A percentile compares a stretch with the other conserved stretches of the same genome.
Conservation (phyloP, 768 basidiomycete species). For the Pleurotus platypus region DNA sequence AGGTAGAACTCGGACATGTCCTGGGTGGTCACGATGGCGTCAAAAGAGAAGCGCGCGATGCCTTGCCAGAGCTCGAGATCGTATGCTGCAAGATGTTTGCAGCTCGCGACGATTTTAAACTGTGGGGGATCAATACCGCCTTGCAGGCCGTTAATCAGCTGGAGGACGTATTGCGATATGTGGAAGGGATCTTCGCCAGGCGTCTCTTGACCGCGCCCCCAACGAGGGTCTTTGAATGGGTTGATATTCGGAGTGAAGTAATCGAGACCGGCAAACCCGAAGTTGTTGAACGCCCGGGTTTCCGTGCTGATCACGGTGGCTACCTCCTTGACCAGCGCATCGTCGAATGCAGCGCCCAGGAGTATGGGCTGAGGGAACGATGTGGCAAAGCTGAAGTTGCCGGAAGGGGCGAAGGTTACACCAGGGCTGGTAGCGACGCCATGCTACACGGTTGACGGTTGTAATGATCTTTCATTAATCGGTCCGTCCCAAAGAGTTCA, state of each 20-base stretch:
- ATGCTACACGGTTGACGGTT: constrained; percentile 31
- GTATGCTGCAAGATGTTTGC: constrained; percentile 61
- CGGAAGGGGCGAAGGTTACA: constrained; percentile 43
- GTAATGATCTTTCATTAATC: not conserved
- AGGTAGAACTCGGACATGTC: constrained; percentile 56
- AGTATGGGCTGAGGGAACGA: constrained; percentile 57
- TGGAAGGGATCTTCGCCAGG: constrained; percentile 60
- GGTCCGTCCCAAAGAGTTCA: not conserved
- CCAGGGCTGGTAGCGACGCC: constrained; percentile 53
- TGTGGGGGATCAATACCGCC: constrained; percentile 54
- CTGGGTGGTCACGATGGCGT: constrained; percentile 50
- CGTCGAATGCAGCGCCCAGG: constrained; percentile 54
- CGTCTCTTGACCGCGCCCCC: constrained; percentile 62
- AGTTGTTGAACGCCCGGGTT: constrained; percentile 56
- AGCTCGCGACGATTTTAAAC: constrained; percentile 51
- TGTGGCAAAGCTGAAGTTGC: constrained; percentile 53
- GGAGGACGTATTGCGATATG: constrained; percentile 48
- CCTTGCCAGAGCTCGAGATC: constrained; percentile 57
- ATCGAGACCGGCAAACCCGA: constrained; percentile 47
- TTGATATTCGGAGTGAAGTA: constrained; percentile 58
- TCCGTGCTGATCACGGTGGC: constrained; percentile 54
- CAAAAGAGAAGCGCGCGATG: constrained; percentile 43
- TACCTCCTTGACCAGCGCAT: constrained; percentile 43
- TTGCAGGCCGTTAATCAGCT: constrained; percentile 51
- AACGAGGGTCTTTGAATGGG: constrained; percentile 60